These are phyloP conservation scores for Guyanaporus albipodus DNA, from an alignment of 768 basidiomycete genomes.

Conservation along the genomic window DNA sequence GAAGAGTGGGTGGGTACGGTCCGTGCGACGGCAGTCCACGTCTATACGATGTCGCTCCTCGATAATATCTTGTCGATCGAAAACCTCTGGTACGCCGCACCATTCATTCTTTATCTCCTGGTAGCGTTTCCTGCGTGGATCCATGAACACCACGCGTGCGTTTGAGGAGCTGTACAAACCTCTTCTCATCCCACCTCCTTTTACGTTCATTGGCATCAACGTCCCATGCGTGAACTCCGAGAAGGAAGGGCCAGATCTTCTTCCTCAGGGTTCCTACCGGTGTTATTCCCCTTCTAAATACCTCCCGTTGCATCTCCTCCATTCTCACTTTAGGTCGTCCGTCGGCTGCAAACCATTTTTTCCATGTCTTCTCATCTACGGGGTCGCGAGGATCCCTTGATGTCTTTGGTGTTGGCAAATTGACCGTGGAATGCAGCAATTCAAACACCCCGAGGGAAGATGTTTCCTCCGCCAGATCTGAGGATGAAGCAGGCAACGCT, in stretches of 20 bases:
- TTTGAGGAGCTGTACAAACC: conserved; percentile 35
- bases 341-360: conserved; percentile 70
- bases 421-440: conserved; percentile 71
- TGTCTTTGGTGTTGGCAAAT: conserved; percentile 76
- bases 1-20: conserved; percentile 90
- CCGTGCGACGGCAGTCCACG: conserved; percentile 95
- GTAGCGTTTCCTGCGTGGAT: conserved; percentile 57
- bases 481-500: conserved; percentile 50
- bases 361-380: conserved; percentile 69
- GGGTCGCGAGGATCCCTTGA: conserved; percentile 80
- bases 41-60: conserved; percentile 95
- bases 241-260: conserved; percentile 86
- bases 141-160: conserved; percentile 7
- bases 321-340: conserved; percentile 61
- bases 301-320: conserved; percentile 69
- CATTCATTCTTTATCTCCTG: conserved; percentile 71
- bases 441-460: conserved; percentile 87
- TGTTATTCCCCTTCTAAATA: conserved; percentile 73
- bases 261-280: conserved; percentile 54
- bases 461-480: conserved; percentile 53
- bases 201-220: conserved; percentile 58
- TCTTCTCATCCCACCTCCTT: conserved; percentile 57
- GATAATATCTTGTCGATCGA: conserved; percentile 70
- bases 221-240: conserved; percentile 84
- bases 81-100: conserved; percentile 80